Base-by-base conservation (phyloP, 768 basidiomycete species). In the Lentinula guzmanii region DNA sequence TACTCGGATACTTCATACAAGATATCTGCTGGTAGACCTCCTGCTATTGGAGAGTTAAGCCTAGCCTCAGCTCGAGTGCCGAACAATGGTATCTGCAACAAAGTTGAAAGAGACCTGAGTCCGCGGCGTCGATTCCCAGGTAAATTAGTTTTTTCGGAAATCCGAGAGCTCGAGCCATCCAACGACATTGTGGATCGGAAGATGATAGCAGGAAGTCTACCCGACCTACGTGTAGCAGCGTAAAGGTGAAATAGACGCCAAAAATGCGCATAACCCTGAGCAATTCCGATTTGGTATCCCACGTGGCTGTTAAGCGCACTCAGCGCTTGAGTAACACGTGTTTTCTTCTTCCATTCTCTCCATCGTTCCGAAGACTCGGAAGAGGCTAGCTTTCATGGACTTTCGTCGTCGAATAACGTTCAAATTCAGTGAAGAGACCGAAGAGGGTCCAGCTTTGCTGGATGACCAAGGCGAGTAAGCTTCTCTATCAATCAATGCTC, bases 341-440 rank as follows among this genome's bases (percentile, higher is more conserved):
- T 39, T 39, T 39, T 3, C 37, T 39, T 39, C 37, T 13, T 8
- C 21, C 3, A 28, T 28, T 4, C 28, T 4, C 28, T 28, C 28
- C 28, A 28, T 28, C 28, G 28, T 28, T 28, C 28, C 28, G 28
- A 28, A 28, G 28, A 28, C 28, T 28, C 28, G 28, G 28, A 28
- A 28, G 28, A 24, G 7, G 8, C 16, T 5, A 51, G 10, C 10
- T 15, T 21, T 18, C 43, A 77, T 79, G 76, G 70, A 74, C 41
- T 64, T 84, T 10, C 77, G 82, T 60, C 75, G 74, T 63, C 76
- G 84, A 53, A 74, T 74, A 39, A 77, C 83, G 1, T 84, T 81
- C 66, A 76, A 70, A 51, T 70, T 71, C 39, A 71, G 74, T 28
- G 69, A 66, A 15, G 68, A 74, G 13, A 68, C 65, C 1, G 67